Conservation (phyloP, 106 monocot genomes). For the Dendrobium chrysotoxum region DNA sequence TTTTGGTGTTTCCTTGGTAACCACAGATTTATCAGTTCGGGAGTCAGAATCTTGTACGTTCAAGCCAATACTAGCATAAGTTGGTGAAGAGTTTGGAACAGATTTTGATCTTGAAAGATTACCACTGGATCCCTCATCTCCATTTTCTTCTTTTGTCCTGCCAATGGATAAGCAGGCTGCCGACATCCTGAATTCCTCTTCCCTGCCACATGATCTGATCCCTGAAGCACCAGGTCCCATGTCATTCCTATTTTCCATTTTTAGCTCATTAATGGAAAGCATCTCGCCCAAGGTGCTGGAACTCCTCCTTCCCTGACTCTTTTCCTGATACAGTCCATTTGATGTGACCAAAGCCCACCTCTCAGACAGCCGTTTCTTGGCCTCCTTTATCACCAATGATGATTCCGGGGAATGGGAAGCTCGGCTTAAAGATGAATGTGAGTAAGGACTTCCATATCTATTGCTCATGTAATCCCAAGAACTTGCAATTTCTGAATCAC, state of each 20-base stretch:
- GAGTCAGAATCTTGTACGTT: constrained; percentile 8
- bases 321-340: constrained; percentile 24
- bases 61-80: constrained; percentile 9
- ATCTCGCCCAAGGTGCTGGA: constrained; percentile 55
- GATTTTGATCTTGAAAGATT: constrained; percentile 42
- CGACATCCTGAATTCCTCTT: constrained; percentile 12
- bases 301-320: constrained; percentile 21
- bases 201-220: constrained; percentile 16
- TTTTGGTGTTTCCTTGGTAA: constrained; percentile 14
- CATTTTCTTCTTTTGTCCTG: constrained; percentile 3
- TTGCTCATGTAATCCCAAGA: constrained; percentile 29
- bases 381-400: constrained; percentile 44
- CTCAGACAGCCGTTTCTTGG: constrained; percentile 62
- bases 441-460: constrained; percentile 31
- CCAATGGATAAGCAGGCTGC: constrained; percentile 8
- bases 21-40: constrained; percentile 11
- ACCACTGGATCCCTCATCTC: constrained; percentile 1
- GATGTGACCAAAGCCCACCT: constrained; percentile 42
- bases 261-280: constrained; percentile 31
- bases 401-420: constrained; percentile 34
- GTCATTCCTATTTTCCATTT: constrained; percentile 15
- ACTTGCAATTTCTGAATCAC: constrained; percentile 29
- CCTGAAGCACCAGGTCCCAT: constrained; percentile 2
- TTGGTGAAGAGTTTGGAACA: constrained; percentile 28
- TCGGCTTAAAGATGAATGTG: constrained; percentile 23